phyloP scores from a whole-genome alignment of 116 monocot genomes.

The Thalassia testudinum region DNA sequence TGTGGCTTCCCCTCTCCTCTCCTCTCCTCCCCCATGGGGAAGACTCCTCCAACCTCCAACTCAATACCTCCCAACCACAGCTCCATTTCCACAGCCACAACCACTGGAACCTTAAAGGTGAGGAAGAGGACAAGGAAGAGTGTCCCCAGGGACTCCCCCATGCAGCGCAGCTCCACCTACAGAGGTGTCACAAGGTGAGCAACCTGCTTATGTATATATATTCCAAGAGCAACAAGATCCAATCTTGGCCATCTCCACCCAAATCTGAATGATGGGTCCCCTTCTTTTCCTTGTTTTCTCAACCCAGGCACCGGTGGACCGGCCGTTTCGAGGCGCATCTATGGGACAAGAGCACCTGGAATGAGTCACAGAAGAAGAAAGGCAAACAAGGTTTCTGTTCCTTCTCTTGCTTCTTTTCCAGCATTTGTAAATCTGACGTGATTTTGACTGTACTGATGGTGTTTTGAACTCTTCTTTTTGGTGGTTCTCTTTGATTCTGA shows the following conservation, averaged over 20 bases:
- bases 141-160: constrained; percentile 39
- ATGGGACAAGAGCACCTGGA: constrained; percentile 33
- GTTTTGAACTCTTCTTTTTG: no score
- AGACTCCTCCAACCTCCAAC: no score
- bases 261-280: background rate
- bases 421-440: no score
- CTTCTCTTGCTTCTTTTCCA: background rate
- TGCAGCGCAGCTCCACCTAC: constrained; percentile 67
- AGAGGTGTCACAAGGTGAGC: constrained; percentile 74
- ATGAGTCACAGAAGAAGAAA: constrained; percentile 22
- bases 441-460: no score
- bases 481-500: no score
- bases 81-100: background rate
- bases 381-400: constrained; percentile 20
- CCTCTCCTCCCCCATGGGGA: no score
- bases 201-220: background rate
- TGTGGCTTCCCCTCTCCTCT: no score
- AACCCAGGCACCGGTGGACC: constrained; percentile 49
- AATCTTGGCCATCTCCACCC: background rate
- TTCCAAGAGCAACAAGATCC: background rate
- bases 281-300: background rate
- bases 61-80: no score
- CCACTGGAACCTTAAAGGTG: constrained; percentile 13
- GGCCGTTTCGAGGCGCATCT: constrained; percentile 23
- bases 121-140: constrained; percentile 51